These are phyloP conservation scores for Pleurotus platypus DNA, from an alignment of 768 basidiomycete genomes.

Conservation along the genomic window DNA sequence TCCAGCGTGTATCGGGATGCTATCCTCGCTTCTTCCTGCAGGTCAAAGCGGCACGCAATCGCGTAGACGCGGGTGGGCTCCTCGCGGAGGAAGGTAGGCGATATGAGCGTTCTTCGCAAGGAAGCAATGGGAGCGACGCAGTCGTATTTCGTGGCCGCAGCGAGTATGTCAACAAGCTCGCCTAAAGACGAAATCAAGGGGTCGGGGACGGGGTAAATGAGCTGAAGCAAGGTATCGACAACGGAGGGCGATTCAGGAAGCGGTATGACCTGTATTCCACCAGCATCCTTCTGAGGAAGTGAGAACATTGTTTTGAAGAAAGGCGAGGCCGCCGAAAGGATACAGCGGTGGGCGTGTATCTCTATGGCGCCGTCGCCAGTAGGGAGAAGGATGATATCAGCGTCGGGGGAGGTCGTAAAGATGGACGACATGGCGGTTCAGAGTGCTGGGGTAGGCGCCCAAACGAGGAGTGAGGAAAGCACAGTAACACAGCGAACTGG, in stretches of 20 bases:
- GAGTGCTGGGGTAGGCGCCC: background rate
- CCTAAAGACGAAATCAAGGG: slow-evolving; percentile 51
- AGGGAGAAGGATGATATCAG: slow-evolving; percentile 53
- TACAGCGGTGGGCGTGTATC: slow-evolving; percentile 59
- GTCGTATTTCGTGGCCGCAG: slow-evolving; percentile 64
- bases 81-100: slow-evolving; percentile 41
- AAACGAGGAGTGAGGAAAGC: background rate
- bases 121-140: slow-evolving; percentile 39
- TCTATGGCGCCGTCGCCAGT: slow-evolving; percentile 34
- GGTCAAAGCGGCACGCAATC: slow-evolving; percentile 61
- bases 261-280: slow-evolving; percentile 42
- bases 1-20: slow-evolving; percentile 59
- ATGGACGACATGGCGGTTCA: slow-evolving; percentile 7
- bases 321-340: slow-evolving; percentile 60
- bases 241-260: slow-evolving; percentile 46
- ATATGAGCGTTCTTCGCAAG: slow-evolving; percentile 51
- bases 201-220: slow-evolving; percentile 60
- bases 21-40: slow-evolving; percentile 58
- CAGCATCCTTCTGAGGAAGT: slow-evolving; percentile 45
- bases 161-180: slow-evolving; percentile 46
- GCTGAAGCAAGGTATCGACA: slow-evolving; percentile 49
- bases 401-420: slow-evolving; percentile 31
- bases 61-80: slow-evolving; percentile 65
- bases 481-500: background rate
- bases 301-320: slow-evolving; percentile 71